These are phyloP conservation scores for Starmerella lactis-condensi DNA, from an alignment of 805 yeast genomes.

Conservation along the genomic window DNA sequence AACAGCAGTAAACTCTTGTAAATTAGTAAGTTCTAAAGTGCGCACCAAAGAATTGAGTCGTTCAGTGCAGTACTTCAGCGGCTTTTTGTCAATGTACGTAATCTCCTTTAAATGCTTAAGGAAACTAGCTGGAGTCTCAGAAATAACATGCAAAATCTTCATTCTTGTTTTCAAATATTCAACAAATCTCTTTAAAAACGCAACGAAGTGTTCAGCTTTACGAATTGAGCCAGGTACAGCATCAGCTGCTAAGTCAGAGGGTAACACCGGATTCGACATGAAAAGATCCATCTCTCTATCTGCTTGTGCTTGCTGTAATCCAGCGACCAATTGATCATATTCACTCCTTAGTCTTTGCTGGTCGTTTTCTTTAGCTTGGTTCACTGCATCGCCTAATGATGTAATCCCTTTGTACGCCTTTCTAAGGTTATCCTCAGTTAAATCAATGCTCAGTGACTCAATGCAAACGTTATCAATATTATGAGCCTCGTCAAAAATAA, in stretches of 20 bases:
- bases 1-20: conserved; percentile 81
- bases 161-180: conserved; percentile 91
- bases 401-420: conserved; percentile 77
- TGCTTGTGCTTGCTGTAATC: conserved; percentile 53
- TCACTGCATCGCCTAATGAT: conserved; percentile 61
- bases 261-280: conserved; percentile 73
- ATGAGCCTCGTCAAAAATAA: conserved; percentile 96
- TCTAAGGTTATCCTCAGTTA: conserved; percentile 76
- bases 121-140: conserved; percentile 93
- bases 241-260: conserved; percentile 69
- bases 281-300: conserved; percentile 44
- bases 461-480: conserved; percentile 97
- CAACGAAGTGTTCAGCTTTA: conserved; percentile 90
- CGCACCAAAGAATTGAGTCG: conserved; percentile 72
- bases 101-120: conserved; percentile 81
- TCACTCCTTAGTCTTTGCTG: conserved; percentile 72
- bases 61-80: conserved; percentile 80
- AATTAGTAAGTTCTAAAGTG: conserved; percentile 68
- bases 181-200: conserved; percentile 77
- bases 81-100: conserved; percentile 83
- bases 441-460: conserved; percentile 77
- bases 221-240: conserved; percentile 96
- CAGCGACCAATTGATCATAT: conserved; percentile 78
- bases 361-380: conserved; percentile 65
- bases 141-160: conserved; percentile 92